phyloP scores from a whole-genome alignment of 768 basidiomycete genomes.

The Leccinum sublutescens region DNA sequence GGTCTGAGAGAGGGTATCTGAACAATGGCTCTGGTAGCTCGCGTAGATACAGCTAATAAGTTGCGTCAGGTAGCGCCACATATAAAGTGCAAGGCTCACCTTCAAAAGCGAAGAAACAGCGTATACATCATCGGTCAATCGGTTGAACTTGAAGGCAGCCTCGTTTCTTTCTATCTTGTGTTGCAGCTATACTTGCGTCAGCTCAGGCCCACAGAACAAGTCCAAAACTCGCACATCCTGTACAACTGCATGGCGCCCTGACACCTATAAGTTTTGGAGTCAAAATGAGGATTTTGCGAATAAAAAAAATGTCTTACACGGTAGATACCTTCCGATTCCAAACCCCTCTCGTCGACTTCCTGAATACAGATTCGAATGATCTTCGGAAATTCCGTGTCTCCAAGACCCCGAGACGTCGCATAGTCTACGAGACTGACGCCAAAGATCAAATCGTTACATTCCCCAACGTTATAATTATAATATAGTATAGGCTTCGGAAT shows the following conservation, averaged over 20 bases:
- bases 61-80: background rate
- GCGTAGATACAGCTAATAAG: constrained; percentile 67
- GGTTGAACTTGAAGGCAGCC: constrained; percentile 66
- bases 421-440: constrained; percentile 88
- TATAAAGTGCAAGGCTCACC: constrained; percentile 38
- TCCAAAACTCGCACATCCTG: constrained; percentile 57
- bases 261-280: constrained; percentile 49
- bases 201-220: background rate
- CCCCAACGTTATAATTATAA: constrained; percentile 76
- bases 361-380: constrained; percentile 78
- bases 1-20: constrained; percentile 73
- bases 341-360: constrained; percentile 78
- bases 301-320: constrained; percentile 45
- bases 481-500: constrained; percentile 75
- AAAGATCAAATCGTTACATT: constrained; percentile 86
- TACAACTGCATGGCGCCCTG: constrained; percentile 81
- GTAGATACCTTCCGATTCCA: constrained; percentile 80
- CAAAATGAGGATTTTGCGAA: background rate
- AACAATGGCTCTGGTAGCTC: constrained; percentile 91
- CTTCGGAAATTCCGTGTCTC: constrained; percentile 74
- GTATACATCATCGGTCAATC: constrained; percentile 72
- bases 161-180: constrained; percentile 89
- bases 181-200: constrained; percentile 53
- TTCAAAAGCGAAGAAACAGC: constrained; percentile 84
- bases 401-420: constrained; percentile 72